A percentile compares a stretch with the other conserved stretches of the same genome.
phyloP scores from a whole-genome alignment of 306 rosid species.

The Rubus idaeus region DNA sequence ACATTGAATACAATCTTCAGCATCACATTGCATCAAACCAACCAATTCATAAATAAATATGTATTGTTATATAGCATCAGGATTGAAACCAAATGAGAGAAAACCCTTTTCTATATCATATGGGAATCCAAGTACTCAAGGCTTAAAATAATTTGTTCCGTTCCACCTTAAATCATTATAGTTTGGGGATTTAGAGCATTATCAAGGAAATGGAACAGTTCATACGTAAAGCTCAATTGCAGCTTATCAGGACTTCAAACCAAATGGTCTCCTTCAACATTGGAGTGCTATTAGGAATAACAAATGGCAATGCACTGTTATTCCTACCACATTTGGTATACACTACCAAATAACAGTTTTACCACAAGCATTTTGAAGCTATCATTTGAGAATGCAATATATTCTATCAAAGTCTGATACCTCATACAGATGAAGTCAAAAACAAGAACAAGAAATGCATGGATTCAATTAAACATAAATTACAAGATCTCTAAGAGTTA shows the following conservation, averaged over 20 bases:
- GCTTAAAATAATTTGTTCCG: background rate
- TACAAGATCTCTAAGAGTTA: background rate
- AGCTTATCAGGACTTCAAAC: background rate
- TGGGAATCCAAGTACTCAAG: background rate
- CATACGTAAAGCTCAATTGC: background rate
- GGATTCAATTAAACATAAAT: background rate
- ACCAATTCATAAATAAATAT: background rate
- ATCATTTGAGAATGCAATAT: background rate
- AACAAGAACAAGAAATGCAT: background rate
- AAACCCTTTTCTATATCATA: background rate
- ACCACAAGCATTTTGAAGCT: background rate
- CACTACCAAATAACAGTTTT: background rate
- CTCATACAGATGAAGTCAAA: background rate
- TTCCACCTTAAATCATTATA: background rate
- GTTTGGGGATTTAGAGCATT: background rate
- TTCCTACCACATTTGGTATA: no score
- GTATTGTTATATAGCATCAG: background rate
- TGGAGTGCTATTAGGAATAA: background rate
- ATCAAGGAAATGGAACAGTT: background rate
- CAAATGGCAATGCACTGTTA: background rate
- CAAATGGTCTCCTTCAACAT: background rate
- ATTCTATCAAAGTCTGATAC: background rate
- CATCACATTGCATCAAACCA: background rate
- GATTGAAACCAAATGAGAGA: background rate
- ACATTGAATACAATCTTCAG: slow-evolving; percentile 5